Percentiles rank a stretch among this genome's conserved stretches.
These are phyloP conservation scores for Ophiorrhiza pumila DNA, from an alignment of 257 asterid genomes.

Conservation along the genomic window DNA sequence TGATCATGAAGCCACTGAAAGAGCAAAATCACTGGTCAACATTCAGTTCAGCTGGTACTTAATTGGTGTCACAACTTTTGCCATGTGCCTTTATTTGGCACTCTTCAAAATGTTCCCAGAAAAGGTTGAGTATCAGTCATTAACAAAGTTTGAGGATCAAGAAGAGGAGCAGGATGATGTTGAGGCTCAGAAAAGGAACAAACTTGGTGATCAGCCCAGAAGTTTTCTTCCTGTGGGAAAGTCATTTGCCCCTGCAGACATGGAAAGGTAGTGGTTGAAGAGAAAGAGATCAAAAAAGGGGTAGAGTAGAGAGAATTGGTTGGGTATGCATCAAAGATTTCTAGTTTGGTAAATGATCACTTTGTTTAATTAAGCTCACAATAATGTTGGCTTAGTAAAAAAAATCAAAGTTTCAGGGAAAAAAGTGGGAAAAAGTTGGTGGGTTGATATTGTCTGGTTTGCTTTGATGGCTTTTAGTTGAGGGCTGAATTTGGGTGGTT, in stretches of 20 bases:
- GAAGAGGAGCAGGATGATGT: conserved; percentile 35
- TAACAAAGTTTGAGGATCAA: conserved; percentile 32
- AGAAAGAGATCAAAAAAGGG: conserved; percentile 2
- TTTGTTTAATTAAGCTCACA: conserved; percentile 25
- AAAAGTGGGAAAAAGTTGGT: not conserved
- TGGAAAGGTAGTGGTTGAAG: conserved; percentile 35
- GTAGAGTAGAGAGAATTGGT: not conserved
- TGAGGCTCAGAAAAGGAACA: conserved; percentile 52
- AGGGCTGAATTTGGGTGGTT: not conserved
- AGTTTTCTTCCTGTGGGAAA: conserved; percentile 44
- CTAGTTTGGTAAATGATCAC: conserved; percentile 5
- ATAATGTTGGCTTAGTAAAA: conserved; percentile 25
- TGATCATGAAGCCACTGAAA: conserved; percentile 44
- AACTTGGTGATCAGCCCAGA: conserved; percentile 22
- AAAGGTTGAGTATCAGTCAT: conserved; percentile 38
- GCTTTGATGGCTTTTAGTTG: conserved; percentile 18
- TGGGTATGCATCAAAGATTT: conserved; percentile 6
- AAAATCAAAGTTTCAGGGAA: not conserved
- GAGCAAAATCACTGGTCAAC: conserved; percentile 71
- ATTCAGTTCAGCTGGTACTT: conserved; percentile 61
- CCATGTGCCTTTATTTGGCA: conserved; percentile 39
- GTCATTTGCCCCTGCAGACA: conserved; percentile 28
- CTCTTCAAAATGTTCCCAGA: conserved; percentile 32
- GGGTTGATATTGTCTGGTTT: conserved; percentile 31
- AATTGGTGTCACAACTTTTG: conserved; percentile 33